Conservation (phyloP, 345 rosid genomes). For the Eucalyptus globulus region DNA sequence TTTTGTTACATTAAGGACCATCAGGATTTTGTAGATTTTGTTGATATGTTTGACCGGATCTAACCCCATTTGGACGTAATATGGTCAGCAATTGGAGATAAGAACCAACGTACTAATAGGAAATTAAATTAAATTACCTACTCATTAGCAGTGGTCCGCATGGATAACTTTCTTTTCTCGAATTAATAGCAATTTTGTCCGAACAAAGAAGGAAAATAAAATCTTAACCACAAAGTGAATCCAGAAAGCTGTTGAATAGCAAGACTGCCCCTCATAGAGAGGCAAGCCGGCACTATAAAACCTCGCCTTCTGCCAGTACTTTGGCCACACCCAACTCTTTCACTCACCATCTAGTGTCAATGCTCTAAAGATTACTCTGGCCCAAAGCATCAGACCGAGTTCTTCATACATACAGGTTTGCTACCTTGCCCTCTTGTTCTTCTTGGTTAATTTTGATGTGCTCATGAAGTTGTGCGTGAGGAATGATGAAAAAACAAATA, state of each 20-base stretch:
- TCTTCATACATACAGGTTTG: no score
- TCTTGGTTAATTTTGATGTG: no score
- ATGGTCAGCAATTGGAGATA: background rate
- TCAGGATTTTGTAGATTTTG: background rate
- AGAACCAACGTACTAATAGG: background rate
- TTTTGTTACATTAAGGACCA: background rate
- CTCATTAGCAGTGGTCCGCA: background rate
- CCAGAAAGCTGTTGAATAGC: background rate
- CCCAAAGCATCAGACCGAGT: no score
- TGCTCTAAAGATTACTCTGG: no score
- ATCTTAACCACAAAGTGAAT: background rate
- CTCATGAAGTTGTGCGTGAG: background rate
- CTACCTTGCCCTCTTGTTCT: no score
- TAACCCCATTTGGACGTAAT: background rate
- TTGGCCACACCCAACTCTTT: no score
- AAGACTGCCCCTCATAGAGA: background rate
- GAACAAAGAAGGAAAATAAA: background rate
- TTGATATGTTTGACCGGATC: background rate
- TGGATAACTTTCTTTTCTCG: background rate
- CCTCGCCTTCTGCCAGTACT: no score
- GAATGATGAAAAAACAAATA: background rate
- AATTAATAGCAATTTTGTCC: background rate
- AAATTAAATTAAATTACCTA: background rate
- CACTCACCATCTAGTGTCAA: no score
- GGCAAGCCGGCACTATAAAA: no score